Conservation (phyloP, 495 filamentous ascomycete genomes). For the Staphylotrichum tortipilum region DNA sequence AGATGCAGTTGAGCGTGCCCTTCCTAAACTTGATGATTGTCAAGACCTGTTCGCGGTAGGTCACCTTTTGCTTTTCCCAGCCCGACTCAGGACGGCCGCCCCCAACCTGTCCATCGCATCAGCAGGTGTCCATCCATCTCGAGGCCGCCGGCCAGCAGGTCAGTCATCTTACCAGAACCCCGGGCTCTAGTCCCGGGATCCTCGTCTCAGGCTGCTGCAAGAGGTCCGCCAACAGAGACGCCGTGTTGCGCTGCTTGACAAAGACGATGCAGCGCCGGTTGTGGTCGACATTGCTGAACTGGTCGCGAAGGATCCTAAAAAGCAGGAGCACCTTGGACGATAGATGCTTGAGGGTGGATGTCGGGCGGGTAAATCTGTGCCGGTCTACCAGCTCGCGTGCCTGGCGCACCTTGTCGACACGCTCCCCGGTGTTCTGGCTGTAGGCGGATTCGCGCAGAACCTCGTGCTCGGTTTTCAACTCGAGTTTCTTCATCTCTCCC, state of each 20-base stretch:
- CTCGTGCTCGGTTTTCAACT: constrained; percentile 45
- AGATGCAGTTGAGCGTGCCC: constrained; percentile 78
- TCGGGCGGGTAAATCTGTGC: constrained; percentile 40
- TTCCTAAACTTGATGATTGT: constrained; percentile 69
- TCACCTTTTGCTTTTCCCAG: constrained; percentile 41
- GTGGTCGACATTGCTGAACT: constrained; percentile 45
- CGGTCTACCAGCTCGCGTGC: constrained; percentile 49
- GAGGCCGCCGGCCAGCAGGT: no score
- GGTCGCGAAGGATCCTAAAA: constrained; percentile 42
- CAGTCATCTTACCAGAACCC: constrained; percentile 50
- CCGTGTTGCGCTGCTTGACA: constrained; percentile 68
- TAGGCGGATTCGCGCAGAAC: constrained; percentile 22
- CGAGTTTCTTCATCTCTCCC: constrained; percentile 53
- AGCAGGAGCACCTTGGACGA: constrained; percentile 70
- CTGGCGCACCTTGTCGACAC: constrained; percentile 48
- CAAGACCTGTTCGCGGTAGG: constrained; percentile 66
- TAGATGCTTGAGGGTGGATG: constrained; percentile 35
- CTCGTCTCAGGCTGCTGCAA: constrained; percentile 46
- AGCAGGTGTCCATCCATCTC: no score
- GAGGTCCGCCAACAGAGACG: constrained; percentile 58
- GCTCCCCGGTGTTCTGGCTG: constrained; percentile 37
- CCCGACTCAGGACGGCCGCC: constrained; percentile 12
- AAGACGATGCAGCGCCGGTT: constrained; percentile 81
- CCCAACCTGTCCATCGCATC: constrained; percentile 19
- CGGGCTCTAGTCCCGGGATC: constrained; percentile 54